A percentile compares a stretch with the other conserved stretches of the same genome.
These are phyloP conservation scores for Exophiala phaeomuriformis DNA, from an alignment of 2,329 filamentous ascomycete species.

Conservation along the genomic window DNA sequence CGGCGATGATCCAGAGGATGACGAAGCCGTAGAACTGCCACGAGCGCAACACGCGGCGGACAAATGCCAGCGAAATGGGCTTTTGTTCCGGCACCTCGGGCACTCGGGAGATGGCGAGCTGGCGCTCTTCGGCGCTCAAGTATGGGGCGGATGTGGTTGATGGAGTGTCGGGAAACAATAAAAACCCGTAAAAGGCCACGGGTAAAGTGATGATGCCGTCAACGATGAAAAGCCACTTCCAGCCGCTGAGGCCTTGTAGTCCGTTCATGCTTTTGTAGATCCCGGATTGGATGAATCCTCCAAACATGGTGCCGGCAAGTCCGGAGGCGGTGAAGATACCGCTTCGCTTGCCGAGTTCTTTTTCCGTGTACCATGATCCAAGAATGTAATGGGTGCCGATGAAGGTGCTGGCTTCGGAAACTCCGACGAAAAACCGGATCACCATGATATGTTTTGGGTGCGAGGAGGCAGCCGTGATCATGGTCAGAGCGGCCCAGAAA, in stretches of 20 bases:
- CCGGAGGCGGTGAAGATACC: slow-evolving; percentile 34
- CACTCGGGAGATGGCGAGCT: slow-evolving; percentile 31
- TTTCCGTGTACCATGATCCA: slow-evolving; percentile 27
- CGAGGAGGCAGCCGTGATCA: slow-evolving; percentile 21
- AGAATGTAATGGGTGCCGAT: slow-evolving; percentile 31
- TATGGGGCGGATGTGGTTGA: slow-evolving; percentile 33
- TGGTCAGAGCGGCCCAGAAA: slow-evolving; percentile 30
- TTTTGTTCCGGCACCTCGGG: slow-evolving; percentile 23
- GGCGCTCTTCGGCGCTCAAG: slow-evolving; percentile 30
- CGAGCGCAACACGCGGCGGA: slow-evolving; percentile 31
- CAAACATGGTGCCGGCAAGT: slow-evolving; percentile 43
- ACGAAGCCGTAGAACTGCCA: slow-evolving; percentile 37
- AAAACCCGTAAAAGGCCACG: slow-evolving; percentile 39
- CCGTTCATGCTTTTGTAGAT: slow-evolving; percentile 49
- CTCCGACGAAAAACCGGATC: slow-evolving; percentile 23
- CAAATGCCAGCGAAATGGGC: slow-evolving; percentile 26
- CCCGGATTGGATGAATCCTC: slow-evolving; percentile 51
- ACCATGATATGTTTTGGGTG: slow-evolving; percentile 19
- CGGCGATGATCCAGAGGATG: slow-evolving; percentile 53
- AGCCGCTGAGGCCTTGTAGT: slow-evolving; percentile 42
- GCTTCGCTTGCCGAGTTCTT: slow-evolving; percentile 35
- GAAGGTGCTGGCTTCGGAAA: slow-evolving; percentile 15
- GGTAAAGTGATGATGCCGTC: slow-evolving; percentile 39
- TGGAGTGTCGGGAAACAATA: slow-evolving; percentile 37
- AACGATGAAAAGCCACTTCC: slow-evolving; percentile 37